Conservation (phyloP, 306 rosid species). For the Prunus padus region DNA sequence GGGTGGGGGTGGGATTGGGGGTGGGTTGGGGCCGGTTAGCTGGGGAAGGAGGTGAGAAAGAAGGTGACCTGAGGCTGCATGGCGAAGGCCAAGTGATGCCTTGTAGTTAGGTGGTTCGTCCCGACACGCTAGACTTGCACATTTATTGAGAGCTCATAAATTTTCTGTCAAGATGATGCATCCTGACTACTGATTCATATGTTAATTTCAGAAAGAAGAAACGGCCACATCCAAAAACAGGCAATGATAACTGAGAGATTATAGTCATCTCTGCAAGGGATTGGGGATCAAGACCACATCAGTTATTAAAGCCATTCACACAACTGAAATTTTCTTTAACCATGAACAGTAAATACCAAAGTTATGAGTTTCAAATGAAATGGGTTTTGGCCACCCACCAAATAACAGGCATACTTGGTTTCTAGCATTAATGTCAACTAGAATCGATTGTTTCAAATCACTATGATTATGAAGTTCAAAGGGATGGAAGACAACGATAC, state of each 20-base stretch:
- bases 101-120: background rate
- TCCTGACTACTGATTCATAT: background rate
- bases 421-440: background rate
- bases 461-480: background rate
- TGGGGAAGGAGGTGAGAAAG: background rate
- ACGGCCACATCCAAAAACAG: background rate
- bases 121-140: background rate
- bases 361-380: background rate
- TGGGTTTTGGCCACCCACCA: background rate
- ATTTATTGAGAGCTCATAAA: background rate
- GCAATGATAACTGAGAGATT: background rate
- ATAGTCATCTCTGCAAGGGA: background rate
- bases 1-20: too few relatives aligned
- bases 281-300: too few relatives aligned
- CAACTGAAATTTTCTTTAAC: background rate
- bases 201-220: background rate
- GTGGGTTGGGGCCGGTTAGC: too few relatives aligned
- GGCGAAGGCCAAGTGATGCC: background rate
- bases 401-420: background rate
- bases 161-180: background rate
- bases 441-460: background rate
- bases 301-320: background rate
- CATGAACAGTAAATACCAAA: background rate
- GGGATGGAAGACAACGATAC: background rate
- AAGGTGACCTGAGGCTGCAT: background rate